phyloP scores from a whole-genome alignment of 2,329 filamentous ascomycete genomes.

The Nemania sp. region DNA sequence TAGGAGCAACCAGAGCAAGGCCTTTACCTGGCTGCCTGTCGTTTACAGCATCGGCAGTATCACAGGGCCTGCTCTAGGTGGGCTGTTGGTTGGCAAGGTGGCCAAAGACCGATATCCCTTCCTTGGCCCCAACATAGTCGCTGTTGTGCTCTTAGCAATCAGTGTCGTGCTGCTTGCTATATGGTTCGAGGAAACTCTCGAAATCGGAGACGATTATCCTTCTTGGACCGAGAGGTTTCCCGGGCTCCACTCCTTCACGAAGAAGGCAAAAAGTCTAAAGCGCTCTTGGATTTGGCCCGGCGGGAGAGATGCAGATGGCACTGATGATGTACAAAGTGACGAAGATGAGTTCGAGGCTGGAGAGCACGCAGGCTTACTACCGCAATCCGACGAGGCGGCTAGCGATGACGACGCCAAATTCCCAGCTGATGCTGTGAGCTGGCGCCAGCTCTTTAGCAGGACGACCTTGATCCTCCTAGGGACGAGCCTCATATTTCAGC shows the following conservation, averaged over 20 bases:
- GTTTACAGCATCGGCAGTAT: conserved; percentile 96
- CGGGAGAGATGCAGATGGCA: conserved; percentile 26
- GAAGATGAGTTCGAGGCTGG: conserved; percentile 26
- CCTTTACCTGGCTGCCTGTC: conserved; percentile 92
- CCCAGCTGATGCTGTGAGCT: conserved; percentile 52
- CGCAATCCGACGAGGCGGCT: conserved; percentile 45
- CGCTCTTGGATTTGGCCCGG: conserved; percentile 34
- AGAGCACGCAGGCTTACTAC: conserved; percentile 33
- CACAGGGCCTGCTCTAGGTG: conserved; percentile 88
- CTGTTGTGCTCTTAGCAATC: conserved; percentile 69
- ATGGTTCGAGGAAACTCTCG: conserved; percentile 85
- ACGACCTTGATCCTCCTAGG: conserved; percentile 80
- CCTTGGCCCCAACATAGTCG: conserved; percentile 79
- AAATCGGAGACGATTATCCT: conserved; percentile 44
- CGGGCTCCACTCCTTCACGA: conserved; percentile 38
- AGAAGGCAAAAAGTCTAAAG: conserved; percentile 26
- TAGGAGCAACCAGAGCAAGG: conserved; percentile 87
- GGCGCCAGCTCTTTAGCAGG: conserved; percentile 69
- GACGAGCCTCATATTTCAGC: conserved; percentile 90
- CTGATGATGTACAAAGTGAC: conserved; percentile 28
- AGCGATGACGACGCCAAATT: conserved; percentile 47
- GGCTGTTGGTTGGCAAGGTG: conserved; percentile 71
- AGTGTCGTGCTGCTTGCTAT: conserved; percentile 75
- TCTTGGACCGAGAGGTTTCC: conserved; percentile 39
- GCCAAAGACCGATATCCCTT: conserved; percentile 73